These are phyloP conservation scores for Camelina hispida DNA, from an alignment of 345 rosid genomes.

Conservation along the genomic window DNA sequence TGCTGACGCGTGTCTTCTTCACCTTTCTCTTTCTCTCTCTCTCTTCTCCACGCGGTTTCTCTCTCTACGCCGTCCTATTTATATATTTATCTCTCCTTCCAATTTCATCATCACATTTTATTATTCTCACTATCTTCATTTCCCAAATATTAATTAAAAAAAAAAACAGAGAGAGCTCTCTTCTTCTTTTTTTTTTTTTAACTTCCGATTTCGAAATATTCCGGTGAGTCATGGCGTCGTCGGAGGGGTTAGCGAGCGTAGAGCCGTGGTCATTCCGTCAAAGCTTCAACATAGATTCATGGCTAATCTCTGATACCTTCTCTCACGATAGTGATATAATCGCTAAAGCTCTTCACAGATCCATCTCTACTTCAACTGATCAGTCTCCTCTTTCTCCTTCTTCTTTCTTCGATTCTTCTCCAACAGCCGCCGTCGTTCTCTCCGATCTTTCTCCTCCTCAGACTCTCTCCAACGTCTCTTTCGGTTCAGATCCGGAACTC, in stretches of 20 bases:
- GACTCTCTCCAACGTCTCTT: slow-evolving; percentile 41
- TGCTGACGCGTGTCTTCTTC: slow-evolving; percentile 47
- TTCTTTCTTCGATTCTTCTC: slow-evolving; percentile 35
- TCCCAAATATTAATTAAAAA: background rate
- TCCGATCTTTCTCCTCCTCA: slow-evolving; percentile 52
- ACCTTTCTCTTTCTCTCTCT: slow-evolving; percentile 7
- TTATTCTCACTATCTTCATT: background rate
- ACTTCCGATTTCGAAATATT: background rate
- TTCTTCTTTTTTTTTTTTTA: background rate
- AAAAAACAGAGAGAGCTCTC: background rate
- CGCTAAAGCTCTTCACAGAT: slow-evolving; percentile 59
- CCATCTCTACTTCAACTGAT: slow-evolving; percentile 44
- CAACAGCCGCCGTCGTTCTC: slow-evolving; percentile 28
- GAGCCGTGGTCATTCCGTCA: slow-evolving; percentile 43
- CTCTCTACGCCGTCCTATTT: slow-evolving; percentile 41
- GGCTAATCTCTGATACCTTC: slow-evolving; percentile 42
- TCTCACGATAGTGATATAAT: slow-evolving; percentile 41
- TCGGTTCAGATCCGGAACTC: slow-evolving; percentile 44
- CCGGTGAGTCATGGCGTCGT: slow-evolving; percentile 36
- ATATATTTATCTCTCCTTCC: slow-evolving; percentile 6
- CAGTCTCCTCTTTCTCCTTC: slow-evolving; percentile 30
- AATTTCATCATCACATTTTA: slow-evolving; percentile 7
- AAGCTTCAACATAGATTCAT: slow-evolving; percentile 38
- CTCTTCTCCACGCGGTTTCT: slow-evolving; percentile 46
- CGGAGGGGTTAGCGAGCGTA: slow-evolving; percentile 39